These are phyloP conservation scores for Cucurbitaria berberidis DNA, from an alignment of 2,329 filamentous ascomycete species.

Conservation along the genomic window DNA sequence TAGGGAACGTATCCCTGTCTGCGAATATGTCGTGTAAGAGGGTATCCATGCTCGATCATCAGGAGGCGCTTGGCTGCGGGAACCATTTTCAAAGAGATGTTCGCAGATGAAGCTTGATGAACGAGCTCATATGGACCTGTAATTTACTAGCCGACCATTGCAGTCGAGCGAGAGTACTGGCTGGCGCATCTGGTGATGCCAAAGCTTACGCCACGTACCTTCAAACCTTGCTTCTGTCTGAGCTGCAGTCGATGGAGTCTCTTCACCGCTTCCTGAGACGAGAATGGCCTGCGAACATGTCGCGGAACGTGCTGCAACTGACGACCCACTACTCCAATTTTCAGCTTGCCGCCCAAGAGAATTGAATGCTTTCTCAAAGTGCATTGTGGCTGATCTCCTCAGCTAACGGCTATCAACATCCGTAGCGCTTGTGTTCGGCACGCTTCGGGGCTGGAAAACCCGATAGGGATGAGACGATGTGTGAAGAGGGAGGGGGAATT, in stretches of 20 bases:
- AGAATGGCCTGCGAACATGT: slow-evolving; percentile 5
- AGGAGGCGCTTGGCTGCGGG: neutral
- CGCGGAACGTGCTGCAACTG: slow-evolving; percentile 8
- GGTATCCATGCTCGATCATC: neutral
- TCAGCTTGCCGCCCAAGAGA: neutral
- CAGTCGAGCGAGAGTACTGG: neutral
- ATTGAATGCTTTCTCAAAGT: neutral
- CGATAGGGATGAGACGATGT: neutral
- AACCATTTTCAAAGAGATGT: neutral
- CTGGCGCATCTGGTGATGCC: neutral
- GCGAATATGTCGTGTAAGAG: neutral
- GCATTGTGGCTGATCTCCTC: neutral
- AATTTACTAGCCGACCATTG: neutral
- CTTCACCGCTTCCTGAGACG: neutral
- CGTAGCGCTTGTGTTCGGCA: neutral
- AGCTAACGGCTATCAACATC: neutral
- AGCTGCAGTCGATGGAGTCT: neutral
- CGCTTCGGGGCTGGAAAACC: neutral
- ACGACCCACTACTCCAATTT: neutral
- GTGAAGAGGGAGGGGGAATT: neutral
- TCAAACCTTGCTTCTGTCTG: neutral
- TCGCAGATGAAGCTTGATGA: neutral
- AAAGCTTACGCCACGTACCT: neutral
- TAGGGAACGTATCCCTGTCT: slow-evolving; percentile 20
- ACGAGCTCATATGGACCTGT: neutral